Evolutionary conservation across 768 basidiomycete species (phyloP).

Genomic region (Termitomyces titanicus): DNA sequence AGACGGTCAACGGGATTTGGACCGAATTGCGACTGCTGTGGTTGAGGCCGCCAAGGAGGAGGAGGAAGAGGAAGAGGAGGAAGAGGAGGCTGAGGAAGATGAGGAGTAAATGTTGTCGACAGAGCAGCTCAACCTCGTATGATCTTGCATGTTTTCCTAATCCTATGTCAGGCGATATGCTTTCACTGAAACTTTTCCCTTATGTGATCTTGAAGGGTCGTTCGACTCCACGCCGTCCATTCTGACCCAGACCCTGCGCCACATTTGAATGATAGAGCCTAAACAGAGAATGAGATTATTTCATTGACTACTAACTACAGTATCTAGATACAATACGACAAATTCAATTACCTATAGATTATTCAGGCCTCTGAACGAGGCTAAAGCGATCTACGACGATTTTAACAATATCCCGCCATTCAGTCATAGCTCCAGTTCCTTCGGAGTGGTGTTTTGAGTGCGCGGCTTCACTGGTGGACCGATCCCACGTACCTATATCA

Average conservation of each 20-base stretch:
- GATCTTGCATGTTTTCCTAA: slow-evolving; percentile 37
- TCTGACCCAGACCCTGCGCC: no score
- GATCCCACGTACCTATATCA: slow-evolving; percentile 66
- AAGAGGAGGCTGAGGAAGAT: slow-evolving; percentile 61
- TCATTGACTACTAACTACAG: no score
- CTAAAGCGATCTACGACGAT: slow-evolving; percentile 60
- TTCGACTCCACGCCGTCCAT: no score
- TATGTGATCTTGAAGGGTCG: not conserved
- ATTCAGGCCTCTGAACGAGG: slow-evolving; percentile 16
- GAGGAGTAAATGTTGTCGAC: slow-evolving; percentile 43
- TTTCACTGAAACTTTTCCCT: slow-evolving; percentile 26
- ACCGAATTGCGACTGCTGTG: slow-evolving; percentile 89
- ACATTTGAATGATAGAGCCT: no score
- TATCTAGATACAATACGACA: not conserved
- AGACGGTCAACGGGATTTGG: slow-evolving; percentile 94
- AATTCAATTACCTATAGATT: not conserved
- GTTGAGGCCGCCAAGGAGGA: slow-evolving; percentile 75
- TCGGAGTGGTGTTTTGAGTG: not conserved
- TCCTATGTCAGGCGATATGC: slow-evolving; percentile 39
- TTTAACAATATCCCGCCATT: slow-evolving; percentile 87
- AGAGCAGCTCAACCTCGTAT: slow-evolving; percentile 20
- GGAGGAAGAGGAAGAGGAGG: slow-evolving; percentile 73
- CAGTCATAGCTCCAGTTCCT: slow-evolving; percentile 95
- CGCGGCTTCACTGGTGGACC: no score
- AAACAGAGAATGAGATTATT: no score